Evolutionary conservation across 208 protist species (phyloP), one percentile per base, ranked within the genome.

Genomic region (Sergeia podlipaevii): DNA sequence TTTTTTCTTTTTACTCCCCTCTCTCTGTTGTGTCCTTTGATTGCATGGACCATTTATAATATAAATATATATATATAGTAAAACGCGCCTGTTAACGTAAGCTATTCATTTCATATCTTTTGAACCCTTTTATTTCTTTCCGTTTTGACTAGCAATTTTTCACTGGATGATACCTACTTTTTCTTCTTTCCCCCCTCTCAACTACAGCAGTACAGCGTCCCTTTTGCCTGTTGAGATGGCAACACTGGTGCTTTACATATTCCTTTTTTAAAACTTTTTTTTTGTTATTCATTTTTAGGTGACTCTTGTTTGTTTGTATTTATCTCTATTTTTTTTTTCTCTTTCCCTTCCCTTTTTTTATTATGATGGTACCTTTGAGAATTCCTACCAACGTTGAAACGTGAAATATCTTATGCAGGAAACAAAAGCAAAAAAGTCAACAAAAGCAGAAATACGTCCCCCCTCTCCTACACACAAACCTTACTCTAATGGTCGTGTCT

Each of bases 191-290:
- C 44, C 8, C 24, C 15, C 20, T 49, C 44, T 32, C 44, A 34
- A 18, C 7, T 5, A 15, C 24, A 20, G 27, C 13, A 7, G 8
- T 17, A 18, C 15, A 26, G 5, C n/a, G 10, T 6, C 10, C 39
- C 10, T 30, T 49, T 4, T 49, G 28, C 13, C 13, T 49, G n/a
- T n/a, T 49, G 21, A 13, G 28, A 4, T 30, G 11, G 4, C 17
- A 27, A n/a, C 20, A 5, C 10, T 49, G 5, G 24, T 5, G 20
- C 44, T 49, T 27, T 49, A 26, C 15, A 20, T 45, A 26, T 45
- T 45, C 39, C 24, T 45, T 17, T 45, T 5, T 45, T n/a, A n/a
- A n/a, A n/a, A n/a, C n/a, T 45, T 45, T 20, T 45, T 45, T 45
- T 45, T 5, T 8, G 4, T 45, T n/a, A 6, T 6, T 45, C 39